Evolutionary conservation across 2,329 filamentous ascomycete genomes (phyloP).

Genomic region (Didymella glomerata): DNA sequence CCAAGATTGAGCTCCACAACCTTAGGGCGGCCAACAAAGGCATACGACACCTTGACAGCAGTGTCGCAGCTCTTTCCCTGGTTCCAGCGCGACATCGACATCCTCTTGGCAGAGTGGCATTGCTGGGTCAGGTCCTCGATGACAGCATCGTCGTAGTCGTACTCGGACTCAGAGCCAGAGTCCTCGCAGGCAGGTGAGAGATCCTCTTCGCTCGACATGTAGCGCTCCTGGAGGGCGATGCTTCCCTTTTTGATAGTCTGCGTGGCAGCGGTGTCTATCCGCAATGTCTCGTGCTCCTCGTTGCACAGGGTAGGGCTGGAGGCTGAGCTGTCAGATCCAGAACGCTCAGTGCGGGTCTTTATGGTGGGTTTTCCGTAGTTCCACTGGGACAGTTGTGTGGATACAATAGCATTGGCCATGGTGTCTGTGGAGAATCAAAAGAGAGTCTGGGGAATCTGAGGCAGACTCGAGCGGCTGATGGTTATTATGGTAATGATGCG

Average conservation of each 20-base stretch:
- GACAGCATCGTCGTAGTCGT: constrained; percentile 45
- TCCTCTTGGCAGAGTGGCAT: constrained; percentile 41
- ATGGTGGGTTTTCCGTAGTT: constrained; percentile 46
- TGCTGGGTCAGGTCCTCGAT: constrained; percentile 41
- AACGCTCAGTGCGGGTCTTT: constrained; percentile 37
- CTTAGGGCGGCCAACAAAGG: constrained; percentile 50
- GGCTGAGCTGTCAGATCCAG: constrained; percentile 43
- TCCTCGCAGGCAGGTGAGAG: constrained; percentile 49
- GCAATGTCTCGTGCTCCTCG: constrained; percentile 45
- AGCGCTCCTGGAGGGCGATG: constrained; percentile 47
- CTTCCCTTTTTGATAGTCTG: constrained; percentile 34
- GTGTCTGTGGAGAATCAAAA: constrained; percentile 24
- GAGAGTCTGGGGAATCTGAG: constrained; percentile 11
- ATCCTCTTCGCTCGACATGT: constrained; percentile 52
- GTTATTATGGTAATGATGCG: constrained; percentile 30
- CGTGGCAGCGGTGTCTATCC: constrained; percentile 41
- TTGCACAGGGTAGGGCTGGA: constrained; percentile 50
- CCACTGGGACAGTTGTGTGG: constrained; percentile 51
- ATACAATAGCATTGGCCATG: constrained; percentile 45
- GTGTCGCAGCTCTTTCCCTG: constrained; percentile 49
- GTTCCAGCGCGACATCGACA: constrained; percentile 46
- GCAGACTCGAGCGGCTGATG: constrained; percentile 13
- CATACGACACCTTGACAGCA: constrained; percentile 50
- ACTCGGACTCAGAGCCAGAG: constrained; percentile 38
- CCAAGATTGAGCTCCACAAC: constrained; percentile 46